Evolutionary conservation across 352 stramenopile genomes (phyloP), one percentile per base, ranked within the genome.

Genomic region (Globisporangium orthogonon): DNA sequence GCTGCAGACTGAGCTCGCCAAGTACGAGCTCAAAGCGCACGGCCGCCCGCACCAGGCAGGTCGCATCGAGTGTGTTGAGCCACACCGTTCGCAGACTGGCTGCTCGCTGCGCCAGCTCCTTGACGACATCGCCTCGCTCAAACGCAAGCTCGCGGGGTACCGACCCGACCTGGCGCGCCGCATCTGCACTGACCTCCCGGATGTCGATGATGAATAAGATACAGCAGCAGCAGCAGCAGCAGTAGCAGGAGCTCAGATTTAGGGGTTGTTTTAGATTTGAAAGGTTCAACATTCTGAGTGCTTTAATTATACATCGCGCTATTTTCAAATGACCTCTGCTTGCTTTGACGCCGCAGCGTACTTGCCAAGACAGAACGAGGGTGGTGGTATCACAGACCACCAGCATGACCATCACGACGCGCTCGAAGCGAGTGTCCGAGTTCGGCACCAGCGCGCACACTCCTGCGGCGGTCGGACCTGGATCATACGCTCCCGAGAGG

Each of bases 391-490:
- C 23, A 23, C 23, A 23, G 23, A 23, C 9, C 7, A 18, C 2
- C n/a, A 65, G 30, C 43, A 89, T 89, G 82, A 87, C 79, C 10
- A 89, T 89, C 65, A 91, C 82, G 57, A 89, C 82, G 48, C 79
- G 82, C 31, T 89, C 78, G 31, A 87, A 88, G 70, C 78, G 82
- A 23, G 74, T 83, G 54, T 87, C 82, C 28, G 52, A 75, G 41
- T 89, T 89, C 58, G 76, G 62, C 39, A 60, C 64, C 1, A 56
- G 58, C 17, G 33, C 62, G 28, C 59, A 68, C 52, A 89, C 79
- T 33, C 77, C 79, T 5, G 60, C 78, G 7, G 58, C 65, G 1
- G 81, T 91, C n/a, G 81, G 78, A 14, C 78, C 82, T 11, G 82
- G 82, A 6, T 75, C 78, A 1, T 91, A 91, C 51, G 67, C 78